Evolutionary conservation across 2,329 filamentous ascomycete genomes (phyloP).

Genomic region (Phoma sp.): DNA sequence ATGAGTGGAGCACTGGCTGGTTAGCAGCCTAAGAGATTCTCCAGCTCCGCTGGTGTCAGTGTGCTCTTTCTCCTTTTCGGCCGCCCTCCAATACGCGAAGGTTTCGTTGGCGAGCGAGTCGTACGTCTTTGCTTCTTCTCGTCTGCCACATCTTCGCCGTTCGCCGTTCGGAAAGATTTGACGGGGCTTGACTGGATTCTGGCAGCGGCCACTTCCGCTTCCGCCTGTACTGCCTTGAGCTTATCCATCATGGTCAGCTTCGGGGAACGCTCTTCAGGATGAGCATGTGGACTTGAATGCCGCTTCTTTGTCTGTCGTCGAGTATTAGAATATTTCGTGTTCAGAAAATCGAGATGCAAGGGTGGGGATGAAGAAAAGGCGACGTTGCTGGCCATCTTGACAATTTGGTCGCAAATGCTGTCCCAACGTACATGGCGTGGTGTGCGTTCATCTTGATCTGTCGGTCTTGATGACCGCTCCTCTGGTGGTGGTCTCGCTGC

Average conservation of each 20-base stretch:
- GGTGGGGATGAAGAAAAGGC: constrained; percentile 33
- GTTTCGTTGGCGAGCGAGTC: constrained; percentile 46
- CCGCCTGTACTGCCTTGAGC: constrained; percentile 52
- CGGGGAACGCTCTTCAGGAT: constrained; percentile 48
- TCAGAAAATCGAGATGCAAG: constrained; percentile 10
- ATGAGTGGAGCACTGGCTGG: constrained; percentile 3
- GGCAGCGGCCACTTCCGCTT: constrained; percentile 54
- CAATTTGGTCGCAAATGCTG: constrained; percentile 30
- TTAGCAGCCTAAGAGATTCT: constrained; percentile 52
- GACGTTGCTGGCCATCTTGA: constrained; percentile 37
- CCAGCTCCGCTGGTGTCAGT: constrained; percentile 76
- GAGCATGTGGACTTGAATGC: constrained; percentile 46
- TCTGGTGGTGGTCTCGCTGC: constrained; percentile 24
- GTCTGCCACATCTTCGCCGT: constrained; percentile 29
- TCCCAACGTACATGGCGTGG: constrained; percentile 50
- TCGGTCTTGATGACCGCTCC: constrained; percentile 29
- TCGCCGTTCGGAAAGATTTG: constrained; percentile 14
- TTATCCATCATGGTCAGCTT: constrained; percentile 58
- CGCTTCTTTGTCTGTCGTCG: constrained; percentile 47
- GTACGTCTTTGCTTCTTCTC: constrained; percentile 33
- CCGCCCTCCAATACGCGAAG: constrained; percentile 61
- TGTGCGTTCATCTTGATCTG: constrained; percentile 37
- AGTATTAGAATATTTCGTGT: constrained; percentile 35
- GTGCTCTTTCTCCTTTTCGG: constrained; percentile 75
- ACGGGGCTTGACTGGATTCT: constrained; percentile 20